These are phyloP conservation scores for Thymus mandschuricus DNA, from an alignment of 257 asterid genomes.

Conservation along the genomic window DNA sequence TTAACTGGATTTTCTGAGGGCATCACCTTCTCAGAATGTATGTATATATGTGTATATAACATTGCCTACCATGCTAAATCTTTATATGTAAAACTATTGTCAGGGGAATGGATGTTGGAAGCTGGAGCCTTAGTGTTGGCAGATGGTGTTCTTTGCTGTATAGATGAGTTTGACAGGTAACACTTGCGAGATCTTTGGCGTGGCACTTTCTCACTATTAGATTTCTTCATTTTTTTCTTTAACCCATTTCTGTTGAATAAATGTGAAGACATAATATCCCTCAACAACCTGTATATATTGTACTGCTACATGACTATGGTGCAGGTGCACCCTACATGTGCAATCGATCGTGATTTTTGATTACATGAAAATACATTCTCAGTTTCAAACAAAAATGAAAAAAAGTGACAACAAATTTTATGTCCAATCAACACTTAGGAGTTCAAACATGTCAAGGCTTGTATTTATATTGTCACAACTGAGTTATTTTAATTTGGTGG, in stretches of 20 bases:
- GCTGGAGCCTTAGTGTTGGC: slow-evolving; percentile 99
- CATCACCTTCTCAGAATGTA: background rate
- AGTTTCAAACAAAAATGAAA: background rate
- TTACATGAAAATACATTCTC: too few relatives aligned
- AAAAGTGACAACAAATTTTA: too few relatives aligned
- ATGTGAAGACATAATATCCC: background rate
- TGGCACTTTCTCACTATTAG: background rate
- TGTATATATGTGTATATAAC: background rate
- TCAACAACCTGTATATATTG: background rate
- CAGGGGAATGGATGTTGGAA: slow-evolving; percentile 99
- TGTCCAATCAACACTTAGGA: too few relatives aligned
- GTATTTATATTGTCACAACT: too few relatives aligned
- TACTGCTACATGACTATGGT: too few relatives aligned
- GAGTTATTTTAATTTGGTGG: too few relatives aligned
- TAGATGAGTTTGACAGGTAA: slow-evolving; percentile 98
- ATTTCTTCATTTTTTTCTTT: background rate
- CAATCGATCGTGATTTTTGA: too few relatives aligned
- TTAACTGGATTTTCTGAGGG: slow-evolving; percentile 3
- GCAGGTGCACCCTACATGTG: too few relatives aligned
- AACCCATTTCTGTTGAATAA: background rate
- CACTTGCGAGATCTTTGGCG: slow-evolving; percentile 3
- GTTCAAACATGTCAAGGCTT: too few relatives aligned
- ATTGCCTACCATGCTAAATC: slow-evolving; percentile 23
- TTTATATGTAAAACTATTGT: slow-evolving; percentile 26
- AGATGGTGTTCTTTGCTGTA: slow-evolving; percentile 99